A percentile compares a stretch with the other conserved stretches of the same genome.
These are phyloP conservation scores for Pichia sp. DNA, from an alignment of 1,139 yeast genomes.

Conservation along the genomic window DNA sequence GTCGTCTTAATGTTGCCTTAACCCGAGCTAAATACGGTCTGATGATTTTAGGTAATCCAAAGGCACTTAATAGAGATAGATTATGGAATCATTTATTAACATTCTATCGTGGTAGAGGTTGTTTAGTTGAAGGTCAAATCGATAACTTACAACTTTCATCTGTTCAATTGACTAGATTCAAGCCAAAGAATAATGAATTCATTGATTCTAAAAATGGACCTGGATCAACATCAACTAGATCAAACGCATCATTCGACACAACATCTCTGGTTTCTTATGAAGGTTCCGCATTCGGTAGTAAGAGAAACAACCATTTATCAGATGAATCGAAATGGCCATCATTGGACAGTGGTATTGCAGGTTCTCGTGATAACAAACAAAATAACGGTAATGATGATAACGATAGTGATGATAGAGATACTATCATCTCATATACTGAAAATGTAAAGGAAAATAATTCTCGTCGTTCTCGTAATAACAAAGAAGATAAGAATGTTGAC, in stretches of 20 bases:
- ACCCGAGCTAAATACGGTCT: constrained; percentile 91
- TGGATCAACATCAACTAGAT: not conserved
- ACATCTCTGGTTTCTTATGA: constrained; percentile 28
- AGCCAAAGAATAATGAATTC: constrained; percentile 5
- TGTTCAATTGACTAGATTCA: constrained; percentile 47
- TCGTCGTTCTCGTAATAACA: not conserved
- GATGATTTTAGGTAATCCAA: constrained; percentile 81
- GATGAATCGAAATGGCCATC: constrained; percentile 22
- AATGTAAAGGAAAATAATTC: not conserved
- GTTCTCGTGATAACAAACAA: not conserved
- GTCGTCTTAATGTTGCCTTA: constrained; percentile 89
- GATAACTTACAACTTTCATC: constrained; percentile 68
- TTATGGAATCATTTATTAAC: constrained; percentile 79
- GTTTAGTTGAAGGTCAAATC: constrained; percentile 90
- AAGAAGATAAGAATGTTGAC: not conserved
- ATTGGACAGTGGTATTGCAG: constrained; percentile 13
- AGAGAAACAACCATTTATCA: not conserved
- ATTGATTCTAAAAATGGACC: constrained; percentile 9
- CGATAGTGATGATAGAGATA: constrained; percentile 13
- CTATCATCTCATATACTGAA: constrained; percentile 15
- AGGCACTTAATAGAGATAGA: constrained; percentile 65
- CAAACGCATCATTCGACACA: constrained; percentile 22
- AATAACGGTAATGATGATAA: constrained; percentile 1
- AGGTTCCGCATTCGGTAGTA: constrained; percentile 20
- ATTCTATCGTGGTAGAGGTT: constrained; percentile 82